These are phyloP conservation scores for Rhodosporidiobolus sp. DNA, from an alignment of 768 basidiomycete species.

Conservation along the genomic window DNA sequence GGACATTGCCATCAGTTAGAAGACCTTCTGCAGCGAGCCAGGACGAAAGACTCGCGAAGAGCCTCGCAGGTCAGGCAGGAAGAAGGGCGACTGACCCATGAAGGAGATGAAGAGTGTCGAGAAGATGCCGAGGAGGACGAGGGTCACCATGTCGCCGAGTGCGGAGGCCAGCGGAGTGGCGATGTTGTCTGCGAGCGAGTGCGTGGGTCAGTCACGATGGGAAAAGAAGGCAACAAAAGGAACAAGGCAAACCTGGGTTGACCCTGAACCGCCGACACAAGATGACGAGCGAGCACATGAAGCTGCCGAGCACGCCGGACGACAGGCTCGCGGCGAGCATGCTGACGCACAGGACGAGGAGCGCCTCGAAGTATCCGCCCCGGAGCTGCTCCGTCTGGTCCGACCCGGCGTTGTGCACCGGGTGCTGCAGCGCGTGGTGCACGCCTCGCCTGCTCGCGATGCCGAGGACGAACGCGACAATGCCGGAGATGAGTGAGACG, in stretches of 20 bases:
- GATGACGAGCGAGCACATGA: conserved; percentile 83
- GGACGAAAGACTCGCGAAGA: too few relatives aligned
- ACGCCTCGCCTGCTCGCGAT: conserved; percentile 46
- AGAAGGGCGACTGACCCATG: conserved; percentile 24
- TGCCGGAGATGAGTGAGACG: conserved; percentile 81
- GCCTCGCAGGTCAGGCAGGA: too few relatives aligned
- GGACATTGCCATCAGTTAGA: neutral
- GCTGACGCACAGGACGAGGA: conserved; percentile 51
- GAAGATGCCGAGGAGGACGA: conserved; percentile 68
- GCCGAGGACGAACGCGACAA: conserved; percentile 70
- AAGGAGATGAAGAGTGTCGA: conserved; percentile 35
- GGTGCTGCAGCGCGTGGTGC: conserved; percentile 34
- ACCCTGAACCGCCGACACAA: conserved; percentile 68
- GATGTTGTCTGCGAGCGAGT: conserved; percentile 70
- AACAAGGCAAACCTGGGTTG: conserved; percentile 67
- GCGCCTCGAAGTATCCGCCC: conserved; percentile 50
- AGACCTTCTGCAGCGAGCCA: too few relatives aligned
- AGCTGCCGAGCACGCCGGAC: conserved; percentile 75
- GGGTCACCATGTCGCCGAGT: conserved; percentile 86
- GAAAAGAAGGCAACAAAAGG: neutral
- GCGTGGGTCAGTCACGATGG: neutral
- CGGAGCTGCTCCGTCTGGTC: conserved; percentile 18
- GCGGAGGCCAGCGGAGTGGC: conserved; percentile 89
- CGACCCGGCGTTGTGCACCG: conserved; percentile 17
- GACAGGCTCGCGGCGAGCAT: conserved; percentile 63